These are phyloP conservation scores for Nepenthes gracilis DNA, from an alignment of 148 eudicot species.

Conservation along the genomic window DNA sequence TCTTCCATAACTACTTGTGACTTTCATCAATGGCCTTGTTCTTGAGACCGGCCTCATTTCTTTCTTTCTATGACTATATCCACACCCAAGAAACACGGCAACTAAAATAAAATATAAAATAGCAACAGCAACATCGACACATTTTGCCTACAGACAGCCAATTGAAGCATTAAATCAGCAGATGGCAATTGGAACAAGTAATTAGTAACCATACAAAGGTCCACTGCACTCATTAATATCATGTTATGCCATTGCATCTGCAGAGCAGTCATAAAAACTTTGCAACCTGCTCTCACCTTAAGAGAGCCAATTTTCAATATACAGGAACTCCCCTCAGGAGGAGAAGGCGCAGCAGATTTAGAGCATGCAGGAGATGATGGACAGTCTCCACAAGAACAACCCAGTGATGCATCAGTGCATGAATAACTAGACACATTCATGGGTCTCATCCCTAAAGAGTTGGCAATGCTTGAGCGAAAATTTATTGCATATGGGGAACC, in stretches of 20 bases:
- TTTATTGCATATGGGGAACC: constrained; percentile 94
- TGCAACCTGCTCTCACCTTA: constrained; percentile 33
- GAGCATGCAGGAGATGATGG: constrained; percentile 69
- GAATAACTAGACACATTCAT: constrained; percentile 91
- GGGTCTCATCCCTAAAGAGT: constrained; percentile 75
- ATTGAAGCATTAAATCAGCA: constrained; percentile 3
- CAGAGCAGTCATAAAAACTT: background rate
- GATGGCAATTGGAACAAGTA: background rate
- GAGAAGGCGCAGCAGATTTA: constrained; percentile 49
- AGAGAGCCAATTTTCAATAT: constrained; percentile 77
- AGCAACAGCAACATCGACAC: constrained; percentile 70
- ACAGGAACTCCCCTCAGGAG: constrained; percentile 50
- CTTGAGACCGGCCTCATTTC: constrained; percentile 38
- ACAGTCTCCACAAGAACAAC: constrained; percentile 99
- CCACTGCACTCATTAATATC: background rate
- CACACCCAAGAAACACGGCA: constrained; percentile 85
- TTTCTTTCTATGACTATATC: constrained; percentile 51
- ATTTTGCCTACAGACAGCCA: constrained; percentile 67
- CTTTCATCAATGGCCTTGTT: constrained; percentile 58
- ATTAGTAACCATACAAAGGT: background rate
- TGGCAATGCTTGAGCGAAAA: constrained; percentile 52
- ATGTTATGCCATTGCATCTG: background rate
- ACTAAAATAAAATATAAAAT: constrained; percentile 57
- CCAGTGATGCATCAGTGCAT: constrained; percentile 82
- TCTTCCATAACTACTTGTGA: constrained; percentile 24